Evolutionary conservation across 1,284 basidiomycete genomes (phyloP).

Genomic region (Irpex sp.): DNA sequence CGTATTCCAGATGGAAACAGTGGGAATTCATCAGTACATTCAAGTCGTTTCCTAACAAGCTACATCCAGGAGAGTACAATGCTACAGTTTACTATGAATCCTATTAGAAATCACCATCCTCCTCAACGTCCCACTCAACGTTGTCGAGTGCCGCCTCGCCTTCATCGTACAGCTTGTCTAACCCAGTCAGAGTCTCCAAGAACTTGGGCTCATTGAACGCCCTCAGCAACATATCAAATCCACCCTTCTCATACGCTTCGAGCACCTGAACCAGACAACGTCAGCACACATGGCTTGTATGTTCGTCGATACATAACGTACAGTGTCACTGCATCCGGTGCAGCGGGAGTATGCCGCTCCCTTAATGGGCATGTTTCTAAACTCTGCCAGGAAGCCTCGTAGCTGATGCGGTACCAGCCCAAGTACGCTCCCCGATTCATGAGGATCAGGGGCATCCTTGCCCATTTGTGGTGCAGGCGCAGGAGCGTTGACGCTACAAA

Average conservation of each 20-base stretch:
- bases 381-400: conserved; percentile 85
- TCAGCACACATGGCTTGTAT: conserved; percentile 3
- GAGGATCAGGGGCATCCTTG: conserved; percentile 28
- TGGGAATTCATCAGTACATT: neutral
- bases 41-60: neutral
- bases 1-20: neutral
- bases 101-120: conserved; percentile 21
- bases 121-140: conserved; percentile 77
- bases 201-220: conserved; percentile 87
- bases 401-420: conserved; percentile 94
- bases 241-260: conserved; percentile 69
- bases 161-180: conserved; percentile 82
- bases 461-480: conserved; percentile 52
- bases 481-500: conserved; percentile 57
- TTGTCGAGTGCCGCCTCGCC: conserved; percentile 72
- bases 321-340: conserved; percentile 85
- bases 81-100: neutral
- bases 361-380: conserved; percentile 79
- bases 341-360: conserved; percentile 88
- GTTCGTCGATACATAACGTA: conserved; percentile 32
- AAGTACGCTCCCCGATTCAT: conserved; percentile 53
- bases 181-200: conserved; percentile 80
- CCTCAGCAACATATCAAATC: conserved; percentile 75
- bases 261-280: conserved; percentile 51
- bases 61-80: neutral